phyloP scores from a whole-genome alignment of 2,329 filamentous ascomycete genomes.

The Trichophyton mentagrophytes region DNA sequence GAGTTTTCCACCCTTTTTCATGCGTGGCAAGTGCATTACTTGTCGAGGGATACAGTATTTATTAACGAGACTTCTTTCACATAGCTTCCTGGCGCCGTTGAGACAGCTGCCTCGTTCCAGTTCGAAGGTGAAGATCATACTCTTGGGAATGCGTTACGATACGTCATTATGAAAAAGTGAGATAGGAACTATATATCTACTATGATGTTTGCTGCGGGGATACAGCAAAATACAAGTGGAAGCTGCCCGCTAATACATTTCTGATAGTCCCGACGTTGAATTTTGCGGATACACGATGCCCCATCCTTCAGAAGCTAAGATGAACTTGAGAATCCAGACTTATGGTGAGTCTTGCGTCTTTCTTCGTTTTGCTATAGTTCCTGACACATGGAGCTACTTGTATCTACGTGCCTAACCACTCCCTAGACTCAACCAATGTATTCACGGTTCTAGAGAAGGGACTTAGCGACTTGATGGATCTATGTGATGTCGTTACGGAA shows the following conservation, averaged over 20 bases:
- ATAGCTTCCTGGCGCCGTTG: conserved; percentile 69
- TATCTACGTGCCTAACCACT: conserved; percentile 19
- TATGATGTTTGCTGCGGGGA: not conserved
- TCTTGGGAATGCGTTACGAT: conserved; percentile 82
- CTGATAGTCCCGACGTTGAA: conserved; percentile 75
- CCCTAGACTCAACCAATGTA: conserved; percentile 62
- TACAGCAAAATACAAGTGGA: not conserved
- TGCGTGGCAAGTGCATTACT: no score
- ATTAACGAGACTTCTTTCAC: not conserved
- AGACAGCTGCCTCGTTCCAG: conserved; percentile 87
- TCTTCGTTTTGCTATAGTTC: not conserved
- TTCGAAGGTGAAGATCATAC: conserved; percentile 92
- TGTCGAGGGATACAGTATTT: not conserved
- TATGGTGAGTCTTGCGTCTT: conserved; percentile 52
- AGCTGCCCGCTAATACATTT: not conserved
- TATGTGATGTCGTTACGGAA: conserved; percentile 87
- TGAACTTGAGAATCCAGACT: conserved; percentile 96
- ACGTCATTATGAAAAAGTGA: conserved; percentile 98
- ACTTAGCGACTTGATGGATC: conserved; percentile 70
- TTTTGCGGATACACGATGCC: conserved; percentile 98
- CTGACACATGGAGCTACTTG: conserved; percentile 47
- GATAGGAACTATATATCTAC: conserved; percentile 19
- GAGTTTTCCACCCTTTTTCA: conserved; percentile 6
- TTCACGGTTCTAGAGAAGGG: conserved; percentile 84
- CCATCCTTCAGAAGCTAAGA: conserved; percentile 87